phyloP scores from a whole-genome alignment of 345 rosid species.

The Mallotus nudiflorus region DNA sequence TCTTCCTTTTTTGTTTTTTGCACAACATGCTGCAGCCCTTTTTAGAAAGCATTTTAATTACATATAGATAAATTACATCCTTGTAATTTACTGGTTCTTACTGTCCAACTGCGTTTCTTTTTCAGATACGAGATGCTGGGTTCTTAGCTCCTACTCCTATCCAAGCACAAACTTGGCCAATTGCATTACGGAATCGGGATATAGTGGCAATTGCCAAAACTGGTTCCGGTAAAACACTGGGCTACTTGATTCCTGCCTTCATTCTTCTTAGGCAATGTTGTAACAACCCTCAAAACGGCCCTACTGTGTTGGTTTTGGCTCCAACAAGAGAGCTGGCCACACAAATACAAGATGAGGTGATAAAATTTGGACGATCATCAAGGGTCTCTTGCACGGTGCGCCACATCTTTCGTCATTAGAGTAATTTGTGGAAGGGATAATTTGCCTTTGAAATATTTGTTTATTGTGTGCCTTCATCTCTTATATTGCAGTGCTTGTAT shows the following conservation, averaged over 20 bases:
- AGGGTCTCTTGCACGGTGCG: conserved; percentile 88
- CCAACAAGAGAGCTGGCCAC: conserved; percentile 98
- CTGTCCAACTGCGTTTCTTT: conserved; percentile 12
- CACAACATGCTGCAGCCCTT: conserved; percentile 17
- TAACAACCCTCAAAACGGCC: conserved; percentile 77
- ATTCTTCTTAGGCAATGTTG: conserved; percentile 66
- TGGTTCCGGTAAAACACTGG: conserved; percentile 98
- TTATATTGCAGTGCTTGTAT: conserved; percentile 74
- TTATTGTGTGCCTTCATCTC: conserved; percentile 14
- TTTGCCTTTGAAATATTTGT: conserved; percentile 15
- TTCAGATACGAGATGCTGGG: conserved; percentile 88
- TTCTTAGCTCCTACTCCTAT: conserved; percentile 90
- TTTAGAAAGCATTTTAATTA: not conserved
- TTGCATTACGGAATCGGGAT: conserved; percentile 84
- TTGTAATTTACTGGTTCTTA: conserved; percentile 14
- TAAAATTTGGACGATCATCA: conserved; percentile 84
- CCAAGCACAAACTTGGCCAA: conserved; percentile 99
- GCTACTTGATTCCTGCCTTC: conserved; percentile 91
- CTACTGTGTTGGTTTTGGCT: conserved; percentile 86
- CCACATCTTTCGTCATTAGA: conserved; percentile 10
- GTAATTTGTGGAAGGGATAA: not conserved
- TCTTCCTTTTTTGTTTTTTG: conserved; percentile 9
- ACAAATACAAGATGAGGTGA: conserved; percentile 90
- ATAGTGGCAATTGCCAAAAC: conserved; percentile 98
- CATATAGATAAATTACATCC: not conserved